Base-by-base conservation (phyloP, 2,329 filamentous ascomycete genomes). In the Fusarium abutilonis region DNA sequence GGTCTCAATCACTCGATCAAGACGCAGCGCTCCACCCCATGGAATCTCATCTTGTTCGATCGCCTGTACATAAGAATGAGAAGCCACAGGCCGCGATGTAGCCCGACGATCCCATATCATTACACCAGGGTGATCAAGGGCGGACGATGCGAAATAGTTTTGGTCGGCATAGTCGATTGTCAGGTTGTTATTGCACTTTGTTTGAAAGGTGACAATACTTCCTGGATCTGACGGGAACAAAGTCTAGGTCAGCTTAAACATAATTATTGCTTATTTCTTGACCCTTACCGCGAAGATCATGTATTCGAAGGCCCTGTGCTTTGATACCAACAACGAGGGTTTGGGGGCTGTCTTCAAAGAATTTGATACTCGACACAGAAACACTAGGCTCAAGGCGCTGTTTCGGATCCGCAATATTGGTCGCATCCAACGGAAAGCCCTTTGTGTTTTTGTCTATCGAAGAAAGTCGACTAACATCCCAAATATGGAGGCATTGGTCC, bases 61-160 rank as follows among this genome's bases (percentile, higher is more conserved):
- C 3, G 86, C 83, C 26, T 86, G 80, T 13, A 82, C 68, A 63
- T 89, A 89, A 13, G 77, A 75, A 11, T 80, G 75, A 10, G 84
- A 86, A 9, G 83, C 82, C 10, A 82, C 74, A 1, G 80, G 75
- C 10, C 83, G 81, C 17, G 78, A 79, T 11, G 80, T 82, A n/a
- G 83, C 84, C 39, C 91, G 87, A 23, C 89, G 86, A 71, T 94
- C 91, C 91, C 91, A 94, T 29, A 94, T 82, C 73, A 89, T 88
- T 47, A 94, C 82, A 8, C 87, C 86, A 1, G 91, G 89, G 45
- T 91, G 88, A 56, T 91, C 90, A 11, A 91, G 78, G 3, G 89
- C 89, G 13, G 90, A 92, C 1, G 91, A 93, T 2, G 91, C 88
- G 76, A 95, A 94, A 74, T 93, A 94, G 68, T 95, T 93, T 64